Conservation (phyloP, 441 rosid species). For the Viola pubescens region DNA sequence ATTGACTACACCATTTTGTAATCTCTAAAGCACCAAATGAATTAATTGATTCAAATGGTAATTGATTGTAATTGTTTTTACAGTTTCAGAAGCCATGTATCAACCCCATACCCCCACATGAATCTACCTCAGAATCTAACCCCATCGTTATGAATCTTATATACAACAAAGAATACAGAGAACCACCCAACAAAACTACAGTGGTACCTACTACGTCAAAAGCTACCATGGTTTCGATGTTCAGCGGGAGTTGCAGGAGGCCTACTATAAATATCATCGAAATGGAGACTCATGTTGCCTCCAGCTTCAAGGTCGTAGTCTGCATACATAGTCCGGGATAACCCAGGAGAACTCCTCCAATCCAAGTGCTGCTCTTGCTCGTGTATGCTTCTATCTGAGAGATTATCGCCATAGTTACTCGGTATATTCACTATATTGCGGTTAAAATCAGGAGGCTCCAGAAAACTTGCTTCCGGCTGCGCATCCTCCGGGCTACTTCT, state of each 20-base stretch:
- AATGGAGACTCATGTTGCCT: slow-evolving; percentile 57
- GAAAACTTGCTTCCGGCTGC: slow-evolving; percentile 63
- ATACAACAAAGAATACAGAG: slow-evolving; percentile 47
- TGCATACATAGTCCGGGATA: slow-evolving; percentile 38
- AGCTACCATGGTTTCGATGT: slow-evolving; percentile 20
- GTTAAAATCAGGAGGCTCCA: slow-evolving; percentile 84
- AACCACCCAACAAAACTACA: background rate
- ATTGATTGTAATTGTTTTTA: slow-evolving; percentile 23
- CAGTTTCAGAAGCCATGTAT: slow-evolving; percentile 24
- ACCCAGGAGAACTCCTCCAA: slow-evolving; percentile 32
- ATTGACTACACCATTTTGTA: no score
- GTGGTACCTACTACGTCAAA: slow-evolving; percentile 12
- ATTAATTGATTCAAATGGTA: slow-evolving; percentile 14
- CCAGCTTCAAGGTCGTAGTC: slow-evolving; percentile 57
- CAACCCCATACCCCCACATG: slow-evolving; percentile 13
- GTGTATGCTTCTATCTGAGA: slow-evolving; percentile 51
- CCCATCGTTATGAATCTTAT: slow-evolving; percentile 40
- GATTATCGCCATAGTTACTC: slow-evolving; percentile 29
- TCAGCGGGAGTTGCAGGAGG: slow-evolving; percentile 47
- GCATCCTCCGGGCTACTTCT: slow-evolving; percentile 36
- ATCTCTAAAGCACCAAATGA: background rate
- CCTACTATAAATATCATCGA: slow-evolving; percentile 68
- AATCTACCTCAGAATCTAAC: slow-evolving; percentile 22
- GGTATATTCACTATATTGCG: slow-evolving; percentile 11
- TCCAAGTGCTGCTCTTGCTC: slow-evolving; percentile 41